These are phyloP conservation scores for Aegle marmelos DNA, from an alignment of 345 rosid genomes.

Conservation along the genomic window DNA sequence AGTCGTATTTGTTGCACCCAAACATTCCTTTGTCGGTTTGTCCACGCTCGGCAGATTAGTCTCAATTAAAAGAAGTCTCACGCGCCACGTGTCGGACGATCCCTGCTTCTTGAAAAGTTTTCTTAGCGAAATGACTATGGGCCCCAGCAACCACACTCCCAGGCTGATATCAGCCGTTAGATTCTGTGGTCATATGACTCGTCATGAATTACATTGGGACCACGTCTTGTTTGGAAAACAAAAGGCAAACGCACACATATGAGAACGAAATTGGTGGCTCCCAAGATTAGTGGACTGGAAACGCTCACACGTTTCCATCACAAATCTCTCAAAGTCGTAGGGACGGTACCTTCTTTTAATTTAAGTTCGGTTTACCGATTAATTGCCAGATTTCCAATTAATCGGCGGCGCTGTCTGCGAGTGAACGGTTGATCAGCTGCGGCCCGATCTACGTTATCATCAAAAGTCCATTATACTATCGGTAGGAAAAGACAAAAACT, in stretches of 20 bases:
- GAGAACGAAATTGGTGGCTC: conserved; percentile 3
- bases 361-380: neutral
- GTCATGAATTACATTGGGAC: neutral
- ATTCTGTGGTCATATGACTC: neutral
- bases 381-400: neutral
- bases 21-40: neutral
- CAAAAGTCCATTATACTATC: too few relatives aligned
- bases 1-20: neutral
- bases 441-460: too few relatives aligned
- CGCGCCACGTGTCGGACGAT: conserved; percentile 10
- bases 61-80: neutral
- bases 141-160: neutral
- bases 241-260: neutral
- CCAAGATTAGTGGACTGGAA: conserved; percentile 19
- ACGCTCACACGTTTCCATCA: conserved; percentile 16
- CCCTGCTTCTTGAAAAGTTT: neutral
- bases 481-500: too few relatives aligned
- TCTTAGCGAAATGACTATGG: neutral
- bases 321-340: neutral
- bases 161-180: conserved; percentile 2
- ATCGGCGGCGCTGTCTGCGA: conserved; percentile 20
- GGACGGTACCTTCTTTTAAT: neutral
- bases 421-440: too few relatives aligned
- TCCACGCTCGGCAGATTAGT: neutral
- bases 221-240: neutral